phyloP scores from a whole-genome alignment of 108 stramenopile genomes.

The Skeletonema costatum region DNA sequence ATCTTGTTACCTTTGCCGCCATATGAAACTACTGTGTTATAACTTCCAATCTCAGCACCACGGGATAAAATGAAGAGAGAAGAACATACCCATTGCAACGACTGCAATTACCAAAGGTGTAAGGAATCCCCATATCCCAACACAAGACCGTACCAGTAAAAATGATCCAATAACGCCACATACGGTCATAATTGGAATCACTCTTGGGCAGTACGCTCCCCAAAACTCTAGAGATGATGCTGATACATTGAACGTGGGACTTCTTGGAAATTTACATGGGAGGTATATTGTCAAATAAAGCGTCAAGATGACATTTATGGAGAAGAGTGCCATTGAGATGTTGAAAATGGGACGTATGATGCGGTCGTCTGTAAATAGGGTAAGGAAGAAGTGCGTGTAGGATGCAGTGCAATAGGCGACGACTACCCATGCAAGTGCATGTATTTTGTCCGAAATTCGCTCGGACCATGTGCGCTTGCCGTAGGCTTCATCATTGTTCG shows the following conservation, averaged over 20 bases:
- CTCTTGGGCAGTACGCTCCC: slow-evolving; percentile 91
- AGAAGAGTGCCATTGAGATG: slow-evolving; percentile 38
- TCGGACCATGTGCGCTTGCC: slow-evolving; percentile 24
- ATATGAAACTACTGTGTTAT: no score
- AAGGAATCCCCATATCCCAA: slow-evolving; percentile 90
- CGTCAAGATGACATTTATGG: slow-evolving; percentile 41
- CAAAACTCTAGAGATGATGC: slow-evolving; percentile 67
- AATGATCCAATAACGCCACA: slow-evolving; percentile 63
- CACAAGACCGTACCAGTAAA: slow-evolving; percentile 73
- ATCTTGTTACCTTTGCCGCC: no score
- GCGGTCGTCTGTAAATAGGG: slow-evolving; percentile 49
- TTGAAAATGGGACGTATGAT: slow-evolving; percentile 55
- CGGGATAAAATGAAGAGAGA: slow-evolving; percentile 88
- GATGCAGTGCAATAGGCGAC: slow-evolving; percentile 52
- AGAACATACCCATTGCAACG: slow-evolving; percentile 77
- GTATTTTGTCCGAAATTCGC: slow-evolving; percentile 55
- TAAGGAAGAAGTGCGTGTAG: slow-evolving; percentile 53
- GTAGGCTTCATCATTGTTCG: not conserved
- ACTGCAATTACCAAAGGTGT: slow-evolving; percentile 81
- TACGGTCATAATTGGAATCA: slow-evolving; percentile 77
- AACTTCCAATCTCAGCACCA: slow-evolving; percentile 24
- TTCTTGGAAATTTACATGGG: slow-evolving; percentile 40
- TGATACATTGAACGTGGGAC: slow-evolving; percentile 32
- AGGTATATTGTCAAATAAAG: slow-evolving; percentile 70
- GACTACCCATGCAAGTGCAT: slow-evolving; percentile 72